Base-by-base conservation (phyloP, 768 basidiomycete genomes). In the Strobilomyces confusus region DNA sequence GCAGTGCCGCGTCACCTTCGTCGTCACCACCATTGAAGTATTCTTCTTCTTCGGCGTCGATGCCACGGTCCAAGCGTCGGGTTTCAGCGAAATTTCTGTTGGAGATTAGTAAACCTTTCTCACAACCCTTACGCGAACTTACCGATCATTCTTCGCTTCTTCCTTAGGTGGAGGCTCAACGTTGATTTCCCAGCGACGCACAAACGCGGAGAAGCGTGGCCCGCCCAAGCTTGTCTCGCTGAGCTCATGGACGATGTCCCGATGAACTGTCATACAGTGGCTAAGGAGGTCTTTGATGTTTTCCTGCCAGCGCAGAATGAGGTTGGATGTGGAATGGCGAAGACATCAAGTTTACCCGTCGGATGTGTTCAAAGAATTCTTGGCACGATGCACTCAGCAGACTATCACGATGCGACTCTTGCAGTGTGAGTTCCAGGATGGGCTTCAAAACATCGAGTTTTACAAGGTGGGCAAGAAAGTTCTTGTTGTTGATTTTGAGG, bases 21-120 rank as follows among this genome's bases (percentile, higher is more conserved):
- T 92, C 89, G 57, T 93, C 92, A 37, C 90, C 89, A 26, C 75
- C 79, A 61, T 95, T 92, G 79, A 97, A 98, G 73, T 97, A 98
- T 54, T 87, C 82, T 68, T 98, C 95, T 68, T 98, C 95, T 56
- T 90, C 88, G 6, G 77, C 77, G 58, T 91, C 90, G 52, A 84
- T 69, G 32, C 72, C 66, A 30, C 79, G 79, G 40, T 77, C 79
- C 51, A 54, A 62, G 69, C 72, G 56, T 62, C 73, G 56, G 19
- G 75, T 71, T 72, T 71, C 66, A 48, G 75, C 72, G 40, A 63
- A 43, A 56, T 72, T 64, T 60, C 80, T 82, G 58, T 40, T 32
- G 48, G 36, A 58, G 52, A 51, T 61, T 49, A 55, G 55, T 26
- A 55, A 51, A 45, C 5, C 12, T 49, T 37, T 32, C 44, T 37